Evolutionary conservation across 768 basidiomycete genomes (phyloP), one percentile per base, ranked within the genome.

Genomic region (Imleria badia): DNA sequence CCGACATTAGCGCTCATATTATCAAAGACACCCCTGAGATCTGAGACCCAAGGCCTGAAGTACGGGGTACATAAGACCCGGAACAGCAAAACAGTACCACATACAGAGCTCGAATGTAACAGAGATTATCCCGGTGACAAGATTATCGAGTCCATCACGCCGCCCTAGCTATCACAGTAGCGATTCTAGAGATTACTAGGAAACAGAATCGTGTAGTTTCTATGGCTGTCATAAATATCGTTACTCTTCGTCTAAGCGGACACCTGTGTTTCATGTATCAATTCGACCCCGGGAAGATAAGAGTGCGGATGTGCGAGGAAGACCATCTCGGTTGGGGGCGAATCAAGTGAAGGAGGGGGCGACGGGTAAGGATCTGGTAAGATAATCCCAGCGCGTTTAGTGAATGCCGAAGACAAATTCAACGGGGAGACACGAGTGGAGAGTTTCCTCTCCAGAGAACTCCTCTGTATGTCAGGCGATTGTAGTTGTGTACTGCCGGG

Each of bases 351-450:
- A 19, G 70, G 72, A 47, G 80, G 81, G 2, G 79, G 81, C 0
- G 80, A 80, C 19, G 81, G 81, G 63, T 82, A 82, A 15, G 76
- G 71, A 33, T 73, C 73, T n/a, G 75, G 73, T 41, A 69, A 70
- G 34, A 52, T 58, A 31, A 56, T 52, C 33, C 54, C 59, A 7
- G 48, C 39, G 26, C 69, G 66, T 54, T 73, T 66, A 23, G 56
- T 60, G 20, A 67, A 64, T 22, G 57, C 53, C 20, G 60, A 56
- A 20, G 60, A 54, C 36, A 60, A 30, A 26, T 56, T 58, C 19
- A 61, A 49, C 6, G 71, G 65, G 22, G 60, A 39, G 6, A 67
- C 34, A 35, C 45, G 58, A 11, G 51, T 30, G 35, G 53, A 57
- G 23, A 60, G 40, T 30, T 60, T 69, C 45, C 46, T 58, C 38